phyloP scores from a whole-genome alignment of 192 early-diverging fungal genomes.

The Chytriomyces sp. region DNA sequence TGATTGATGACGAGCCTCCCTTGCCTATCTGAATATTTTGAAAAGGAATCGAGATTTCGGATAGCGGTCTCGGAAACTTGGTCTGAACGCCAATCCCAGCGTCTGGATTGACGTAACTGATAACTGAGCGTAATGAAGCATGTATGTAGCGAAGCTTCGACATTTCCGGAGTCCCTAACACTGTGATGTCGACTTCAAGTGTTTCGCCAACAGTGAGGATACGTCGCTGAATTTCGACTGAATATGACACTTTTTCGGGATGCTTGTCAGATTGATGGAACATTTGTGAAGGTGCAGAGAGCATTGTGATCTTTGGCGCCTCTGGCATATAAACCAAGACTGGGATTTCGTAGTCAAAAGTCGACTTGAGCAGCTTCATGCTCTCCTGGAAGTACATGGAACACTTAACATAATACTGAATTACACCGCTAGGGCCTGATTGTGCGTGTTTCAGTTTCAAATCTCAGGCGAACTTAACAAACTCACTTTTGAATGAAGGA shows the following conservation, averaged over 20 bases:
- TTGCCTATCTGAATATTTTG: background rate
- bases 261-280: background rate
- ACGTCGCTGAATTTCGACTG: constrained; percentile 12
- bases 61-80: constrained; percentile 11
- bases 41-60: background rate
- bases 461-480: background rate
- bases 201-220: constrained; percentile 11
- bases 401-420: constrained; percentile 27
- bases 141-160: constrained; percentile 4
- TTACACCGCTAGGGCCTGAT: background rate
- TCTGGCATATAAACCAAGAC: constrained; percentile 24
- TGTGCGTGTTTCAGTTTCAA: too few relatives aligned
- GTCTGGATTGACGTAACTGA: background rate
- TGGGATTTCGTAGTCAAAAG: constrained; percentile 14
- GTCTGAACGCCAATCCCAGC: background rate
- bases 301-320: background rate
- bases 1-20: background rate
- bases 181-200: constrained; percentile 9
- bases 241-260: constrained; percentile 18
- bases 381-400: constrained; percentile 23
- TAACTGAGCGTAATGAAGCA: constrained; percentile 11
- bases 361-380: constrained; percentile 21
- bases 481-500: background rate
- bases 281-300: constrained; percentile 6
- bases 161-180: background rate